Percentiles rank a stretch among this genome's conserved stretches.
Evolutionary conservation across 2,329 filamentous ascomycete genomes (phyloP).

Genomic region (Talaromyces rugulosus): DNA sequence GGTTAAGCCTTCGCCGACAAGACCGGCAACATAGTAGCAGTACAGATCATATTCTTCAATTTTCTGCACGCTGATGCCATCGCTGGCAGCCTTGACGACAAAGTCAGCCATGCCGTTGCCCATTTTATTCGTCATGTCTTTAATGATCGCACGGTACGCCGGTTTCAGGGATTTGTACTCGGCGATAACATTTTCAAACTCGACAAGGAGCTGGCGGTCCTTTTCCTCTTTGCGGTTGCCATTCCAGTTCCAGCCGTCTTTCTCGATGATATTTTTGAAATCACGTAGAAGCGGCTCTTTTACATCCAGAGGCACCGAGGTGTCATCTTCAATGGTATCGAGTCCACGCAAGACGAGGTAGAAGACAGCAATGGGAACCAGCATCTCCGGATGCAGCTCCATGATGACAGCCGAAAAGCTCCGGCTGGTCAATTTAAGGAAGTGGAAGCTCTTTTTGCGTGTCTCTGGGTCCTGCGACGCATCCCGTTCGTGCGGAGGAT

Average conservation of each 20-base stretch:
- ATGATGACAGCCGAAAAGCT: constrained; percentile 92
- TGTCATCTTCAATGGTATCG: constrained; percentile 99
- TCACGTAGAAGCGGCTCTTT: constrained; percentile 84
- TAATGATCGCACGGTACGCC: constrained; percentile 78
- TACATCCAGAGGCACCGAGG: constrained; percentile 74
- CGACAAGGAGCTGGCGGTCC: constrained; percentile 83
- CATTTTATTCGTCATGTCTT: constrained; percentile 91
- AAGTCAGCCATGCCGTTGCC: constrained; percentile 99
- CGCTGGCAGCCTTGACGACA: constrained; percentile 75
- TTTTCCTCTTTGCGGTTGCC: constrained; percentile 89
- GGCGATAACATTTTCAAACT: constrained; percentile 80
- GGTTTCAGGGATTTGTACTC: constrained; percentile 88
- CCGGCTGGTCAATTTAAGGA: constrained; percentile 81
- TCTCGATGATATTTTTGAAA: constrained; percentile 73
- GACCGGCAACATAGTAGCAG: constrained; percentile 96
- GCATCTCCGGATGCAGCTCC: constrained; percentile 89
- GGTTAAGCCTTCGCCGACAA: constrained; percentile 94
- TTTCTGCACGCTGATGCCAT: constrained; percentile 74
- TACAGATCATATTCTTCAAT: constrained; percentile 91
- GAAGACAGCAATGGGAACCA: constrained; percentile 85
- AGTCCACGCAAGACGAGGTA: constrained; percentile 88
- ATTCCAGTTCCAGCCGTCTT: constrained; percentile 86
- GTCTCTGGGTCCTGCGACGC: constrained; percentile 68
- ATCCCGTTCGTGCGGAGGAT: constrained; percentile 82
- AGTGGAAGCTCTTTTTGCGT: constrained; percentile 78